Percentiles rank a stretch among this genome's conserved stretches.
phyloP scores from a whole-genome alignment of 2,329 filamentous ascomycete species.

The Pseudogymnoascus sp. region DNA sequence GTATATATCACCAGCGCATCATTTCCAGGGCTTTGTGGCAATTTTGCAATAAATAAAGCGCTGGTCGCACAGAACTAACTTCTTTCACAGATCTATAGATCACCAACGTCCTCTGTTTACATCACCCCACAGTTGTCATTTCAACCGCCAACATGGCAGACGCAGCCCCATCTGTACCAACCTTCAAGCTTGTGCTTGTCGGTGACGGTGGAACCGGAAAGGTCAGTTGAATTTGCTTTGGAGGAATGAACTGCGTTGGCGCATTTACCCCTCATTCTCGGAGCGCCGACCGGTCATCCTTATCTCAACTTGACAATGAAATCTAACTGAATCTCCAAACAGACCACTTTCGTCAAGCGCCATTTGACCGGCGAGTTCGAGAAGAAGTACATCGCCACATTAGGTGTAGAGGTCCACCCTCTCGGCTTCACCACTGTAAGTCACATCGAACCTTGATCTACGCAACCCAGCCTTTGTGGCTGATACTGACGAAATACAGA shows the following conservation, averaged over 20 bases:
- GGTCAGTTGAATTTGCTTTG: conserved; percentile 47
- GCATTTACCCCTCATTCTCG: background rate
- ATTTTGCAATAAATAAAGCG: conserved; percentile 7
- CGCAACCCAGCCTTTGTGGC: background rate
- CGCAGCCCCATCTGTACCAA: conserved; percentile 49
- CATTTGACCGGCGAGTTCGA: conserved; percentile 99
- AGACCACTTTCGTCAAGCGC: conserved; percentile 99
- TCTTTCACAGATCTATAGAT: conserved; percentile 6
- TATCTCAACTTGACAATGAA: background rate
- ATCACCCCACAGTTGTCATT: conserved; percentile 15
- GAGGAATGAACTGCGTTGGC: background rate
- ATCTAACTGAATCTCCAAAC: conserved; percentile 15
- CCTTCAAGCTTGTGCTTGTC: conserved; percentile 99
- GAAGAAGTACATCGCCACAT: conserved; percentile 99
- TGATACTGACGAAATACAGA: conserved; percentile 40
- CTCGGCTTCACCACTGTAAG: conserved; percentile 96
- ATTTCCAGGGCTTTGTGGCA: background rate
- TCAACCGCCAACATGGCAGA: conserved; percentile 51
- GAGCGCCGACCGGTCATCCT: conserved; percentile 13
- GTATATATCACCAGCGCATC: conserved; percentile 7
- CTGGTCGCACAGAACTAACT: background rate
- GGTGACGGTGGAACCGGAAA: conserved; percentile 99
- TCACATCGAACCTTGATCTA: conserved; percentile 24
- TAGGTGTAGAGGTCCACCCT: conserved; percentile 98
- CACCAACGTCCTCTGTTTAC: conserved; percentile 20